Evolutionary conservation across 805 yeast species (phyloP).

Genomic region (Candida ipomoeae): DNA sequence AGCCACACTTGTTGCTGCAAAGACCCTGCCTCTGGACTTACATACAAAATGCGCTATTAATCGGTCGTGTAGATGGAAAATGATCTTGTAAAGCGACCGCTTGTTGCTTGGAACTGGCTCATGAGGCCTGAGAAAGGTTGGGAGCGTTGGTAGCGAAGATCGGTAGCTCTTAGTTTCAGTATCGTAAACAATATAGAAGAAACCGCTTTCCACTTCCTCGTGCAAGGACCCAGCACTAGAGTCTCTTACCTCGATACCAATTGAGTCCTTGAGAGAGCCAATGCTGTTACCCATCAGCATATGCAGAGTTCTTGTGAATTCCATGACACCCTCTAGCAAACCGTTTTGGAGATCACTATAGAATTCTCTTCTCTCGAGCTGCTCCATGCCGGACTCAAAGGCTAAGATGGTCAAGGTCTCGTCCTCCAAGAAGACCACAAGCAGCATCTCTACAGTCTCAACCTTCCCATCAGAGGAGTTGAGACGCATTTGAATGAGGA

Average conservation of each 20-base stretch:
- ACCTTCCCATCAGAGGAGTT: neutral
- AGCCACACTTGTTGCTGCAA: constrained; percentile 17
- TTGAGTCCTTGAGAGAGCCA: constrained; percentile 25
- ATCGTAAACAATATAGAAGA: constrained; percentile 36
- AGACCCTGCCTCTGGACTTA: constrained; percentile 22
- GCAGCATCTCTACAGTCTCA: constrained; percentile 24
- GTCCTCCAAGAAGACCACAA: constrained; percentile 27
- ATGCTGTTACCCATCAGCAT: constrained; percentile 27
- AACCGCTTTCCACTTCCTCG: constrained; percentile 28
- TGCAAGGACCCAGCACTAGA: constrained; percentile 1
- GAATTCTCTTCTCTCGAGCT: constrained; percentile 22
- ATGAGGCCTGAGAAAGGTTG: constrained; percentile 8
- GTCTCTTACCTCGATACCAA: constrained; percentile 15
- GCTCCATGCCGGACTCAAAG: constrained; percentile 26
- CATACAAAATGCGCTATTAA: constrained; percentile 28
- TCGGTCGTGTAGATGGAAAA: constrained; percentile 37
- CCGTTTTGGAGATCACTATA: constrained; percentile 19
- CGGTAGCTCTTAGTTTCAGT: constrained; percentile 21
- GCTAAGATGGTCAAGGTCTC: constrained; percentile 23
- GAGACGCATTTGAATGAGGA: constrained; percentile 25
- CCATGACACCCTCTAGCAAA: constrained; percentile 22
- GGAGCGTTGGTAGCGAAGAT: constrained; percentile 37
- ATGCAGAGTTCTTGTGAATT: neutral
- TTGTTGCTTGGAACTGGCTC: neutral
- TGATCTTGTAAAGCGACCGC: constrained; percentile 3